These are phyloP conservation scores for Termitomyces titanicus DNA, from an alignment of 768 basidiomycete species.

Conservation along the genomic window DNA sequence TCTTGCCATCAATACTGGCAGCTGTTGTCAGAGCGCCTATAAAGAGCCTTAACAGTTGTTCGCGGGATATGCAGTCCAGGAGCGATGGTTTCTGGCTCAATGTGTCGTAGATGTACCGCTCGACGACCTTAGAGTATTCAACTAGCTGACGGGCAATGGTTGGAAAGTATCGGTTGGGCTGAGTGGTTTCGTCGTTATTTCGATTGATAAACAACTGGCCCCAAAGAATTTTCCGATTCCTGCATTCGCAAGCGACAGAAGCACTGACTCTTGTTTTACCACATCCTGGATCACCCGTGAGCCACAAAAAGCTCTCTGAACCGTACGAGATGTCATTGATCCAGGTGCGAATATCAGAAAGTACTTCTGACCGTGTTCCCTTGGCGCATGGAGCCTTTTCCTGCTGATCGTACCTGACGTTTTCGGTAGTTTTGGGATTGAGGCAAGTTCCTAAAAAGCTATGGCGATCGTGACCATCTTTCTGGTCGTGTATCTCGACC, in stretches of 20 bases:
- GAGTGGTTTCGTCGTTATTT: conserved; percentile 7
- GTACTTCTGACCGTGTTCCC: conserved; percentile 4
- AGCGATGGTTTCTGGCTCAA: conserved; percentile 9
- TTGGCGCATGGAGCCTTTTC: conserved; percentile 3
- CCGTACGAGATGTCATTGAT: background rate
- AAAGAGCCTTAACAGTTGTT: conserved; percentile 15
- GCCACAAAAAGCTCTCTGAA: conserved; percentile 6
- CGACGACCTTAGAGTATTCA: background rate
- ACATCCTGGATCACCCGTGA: conserved; percentile 7
- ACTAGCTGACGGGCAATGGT: conserved; percentile 17
- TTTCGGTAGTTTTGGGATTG: background rate
- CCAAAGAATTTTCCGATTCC: conserved; percentile 9
- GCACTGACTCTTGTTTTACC: conserved; percentile 8
- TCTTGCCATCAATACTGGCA: background rate
- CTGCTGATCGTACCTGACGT: background rate
- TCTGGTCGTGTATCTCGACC: background rate
- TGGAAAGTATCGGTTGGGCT: conserved; percentile 13
- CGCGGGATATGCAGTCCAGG: conserved; percentile 7
- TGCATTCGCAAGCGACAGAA: conserved; percentile 4
- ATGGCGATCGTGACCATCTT: background rate
- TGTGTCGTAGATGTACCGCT: conserved; percentile 2
- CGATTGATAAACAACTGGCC: conserved; percentile 12
- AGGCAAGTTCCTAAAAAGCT: background rate
- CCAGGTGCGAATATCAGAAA: conserved; percentile 1
- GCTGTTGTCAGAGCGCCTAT: conserved; percentile 9